These are phyloP conservation scores for Triticum urartu DNA, from an alignment of 176 grass and related monocot species.

Conservation along the genomic window DNA sequence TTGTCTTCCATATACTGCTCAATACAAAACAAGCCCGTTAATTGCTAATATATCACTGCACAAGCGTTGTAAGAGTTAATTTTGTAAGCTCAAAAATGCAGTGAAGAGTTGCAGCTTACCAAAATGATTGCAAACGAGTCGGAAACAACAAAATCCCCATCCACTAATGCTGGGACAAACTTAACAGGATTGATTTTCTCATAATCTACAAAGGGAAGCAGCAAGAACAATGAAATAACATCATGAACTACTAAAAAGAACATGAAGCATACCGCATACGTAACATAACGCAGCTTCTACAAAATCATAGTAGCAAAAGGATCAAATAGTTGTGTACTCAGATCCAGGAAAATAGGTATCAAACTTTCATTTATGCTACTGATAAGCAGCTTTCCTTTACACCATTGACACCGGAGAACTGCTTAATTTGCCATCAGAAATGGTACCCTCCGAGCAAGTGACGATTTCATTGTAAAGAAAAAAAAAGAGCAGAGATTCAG, in stretches of 20 bases:
- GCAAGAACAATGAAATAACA: not conserved
- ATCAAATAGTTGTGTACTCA: not conserved
- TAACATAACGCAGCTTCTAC: not conserved
- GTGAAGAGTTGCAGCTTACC: slow-evolving; percentile 30
- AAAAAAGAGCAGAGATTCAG: not conserved
- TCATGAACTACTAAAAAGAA: not conserved
- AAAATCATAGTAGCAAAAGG: not conserved
- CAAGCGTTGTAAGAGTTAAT: slow-evolving; percentile 2
- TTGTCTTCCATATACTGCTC: slow-evolving; percentile 90
- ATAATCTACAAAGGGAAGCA: slow-evolving; percentile 52
- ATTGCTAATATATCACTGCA: not conserved
- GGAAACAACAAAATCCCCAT: slow-evolving; percentile 59
- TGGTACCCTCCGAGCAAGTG: not conserved
- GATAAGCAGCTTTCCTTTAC: too few relatives aligned
- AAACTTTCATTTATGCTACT: not conserved
- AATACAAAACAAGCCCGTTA: slow-evolving; percentile 12
- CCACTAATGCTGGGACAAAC: slow-evolving; percentile 79
- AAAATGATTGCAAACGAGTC: slow-evolving; percentile 82
- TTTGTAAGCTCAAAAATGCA: not conserved
- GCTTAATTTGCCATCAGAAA: not conserved
- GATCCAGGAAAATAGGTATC: not conserved
- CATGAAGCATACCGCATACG: not conserved
- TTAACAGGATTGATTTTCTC: slow-evolving; percentile 88
- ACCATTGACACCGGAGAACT: not conserved
- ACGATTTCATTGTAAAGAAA: not conserved